Conservation (phyloP, 225 moss, liverwort and hornwort genomes). For the Ulota crispa region DNA sequence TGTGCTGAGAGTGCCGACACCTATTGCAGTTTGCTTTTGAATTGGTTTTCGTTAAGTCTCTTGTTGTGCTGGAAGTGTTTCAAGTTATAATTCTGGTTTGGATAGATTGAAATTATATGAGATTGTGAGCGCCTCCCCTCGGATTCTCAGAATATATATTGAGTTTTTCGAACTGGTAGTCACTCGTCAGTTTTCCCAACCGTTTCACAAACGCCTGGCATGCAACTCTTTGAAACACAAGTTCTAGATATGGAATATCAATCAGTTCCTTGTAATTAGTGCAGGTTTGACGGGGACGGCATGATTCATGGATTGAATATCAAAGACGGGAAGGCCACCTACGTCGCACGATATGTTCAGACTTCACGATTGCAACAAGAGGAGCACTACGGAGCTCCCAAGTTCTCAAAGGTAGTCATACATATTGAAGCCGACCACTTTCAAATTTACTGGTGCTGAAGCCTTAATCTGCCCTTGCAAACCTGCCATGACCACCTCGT, state of each 20-base stretch:
- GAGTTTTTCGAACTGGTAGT: background rate
- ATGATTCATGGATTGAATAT: constrained; percentile 65
- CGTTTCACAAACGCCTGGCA: background rate
- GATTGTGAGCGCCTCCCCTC: background rate
- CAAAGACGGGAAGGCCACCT: constrained; percentile 59
- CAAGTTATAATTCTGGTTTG: background rate
- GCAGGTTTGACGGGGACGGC: constrained; percentile 51
- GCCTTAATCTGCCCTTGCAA: background rate
- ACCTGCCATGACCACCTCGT: background rate
- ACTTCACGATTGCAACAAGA: constrained; percentile 60
- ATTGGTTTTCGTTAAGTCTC: background rate
- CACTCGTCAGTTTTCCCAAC: background rate
- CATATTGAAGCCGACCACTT: background rate
- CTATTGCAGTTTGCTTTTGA: background rate
- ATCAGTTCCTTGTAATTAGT: background rate
- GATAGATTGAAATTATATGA: background rate
- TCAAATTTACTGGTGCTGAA: background rate
- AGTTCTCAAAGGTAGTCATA: constrained; percentile 2
- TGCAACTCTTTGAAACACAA: background rate
- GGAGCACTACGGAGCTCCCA: constrained; percentile 36
- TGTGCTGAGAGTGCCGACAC: background rate
- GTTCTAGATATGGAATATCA: background rate
- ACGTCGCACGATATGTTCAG: constrained; percentile 53
- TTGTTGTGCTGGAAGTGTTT: background rate
- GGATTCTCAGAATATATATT: too few species aligned